Evolutionary conservation across 352 stramenopile genomes (phyloP).

Genomic region (Phytophthora citricola): DNA sequence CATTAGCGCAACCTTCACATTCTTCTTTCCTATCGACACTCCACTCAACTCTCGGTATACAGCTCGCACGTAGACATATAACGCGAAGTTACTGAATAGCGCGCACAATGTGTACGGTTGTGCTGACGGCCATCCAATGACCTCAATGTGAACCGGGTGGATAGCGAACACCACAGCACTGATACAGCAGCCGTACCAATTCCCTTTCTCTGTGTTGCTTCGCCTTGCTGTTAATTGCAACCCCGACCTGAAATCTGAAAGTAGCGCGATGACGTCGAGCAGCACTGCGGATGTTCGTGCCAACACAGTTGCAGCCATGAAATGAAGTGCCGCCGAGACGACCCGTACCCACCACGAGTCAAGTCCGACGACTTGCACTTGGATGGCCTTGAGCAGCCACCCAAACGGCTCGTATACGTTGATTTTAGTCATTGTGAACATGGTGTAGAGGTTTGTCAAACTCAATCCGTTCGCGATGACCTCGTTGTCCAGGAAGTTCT

Average conservation of each 20-base stretch:
- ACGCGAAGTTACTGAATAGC: slow-evolving; percentile 56
- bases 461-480: slow-evolving; percentile 50
- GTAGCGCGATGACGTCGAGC: slow-evolving; percentile 28
- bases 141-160: slow-evolving; percentile 71
- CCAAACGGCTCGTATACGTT: slow-evolving; percentile 77
- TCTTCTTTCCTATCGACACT: not conserved
- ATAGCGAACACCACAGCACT: slow-evolving; percentile 59
- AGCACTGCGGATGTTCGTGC: slow-evolving; percentile 32
- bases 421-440: slow-evolving; percentile 62
- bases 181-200: slow-evolving; percentile 42
- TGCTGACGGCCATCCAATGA: slow-evolving; percentile 73
- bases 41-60: slow-evolving; percentile 14
- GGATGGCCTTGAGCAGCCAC: slow-evolving; percentile 66
- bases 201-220: not conserved
- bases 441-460: slow-evolving; percentile 39
- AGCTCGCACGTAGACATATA: slow-evolving; percentile 37
- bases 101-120: slow-evolving; percentile 70
- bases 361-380: slow-evolving; percentile 42
- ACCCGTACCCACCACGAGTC: slow-evolving; percentile 52
- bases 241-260: slow-evolving; percentile 14
- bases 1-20: slow-evolving; percentile 5
- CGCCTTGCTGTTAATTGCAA: not conserved
- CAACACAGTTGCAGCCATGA: slow-evolving; percentile 37
- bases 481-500: slow-evolving; percentile 66
- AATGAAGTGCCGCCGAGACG: slow-evolving; percentile 51